Evolutionary conservation across 169 alveolate species (phyloP).

Genomic region (Cryptosporidium tyzzeri): DNA sequence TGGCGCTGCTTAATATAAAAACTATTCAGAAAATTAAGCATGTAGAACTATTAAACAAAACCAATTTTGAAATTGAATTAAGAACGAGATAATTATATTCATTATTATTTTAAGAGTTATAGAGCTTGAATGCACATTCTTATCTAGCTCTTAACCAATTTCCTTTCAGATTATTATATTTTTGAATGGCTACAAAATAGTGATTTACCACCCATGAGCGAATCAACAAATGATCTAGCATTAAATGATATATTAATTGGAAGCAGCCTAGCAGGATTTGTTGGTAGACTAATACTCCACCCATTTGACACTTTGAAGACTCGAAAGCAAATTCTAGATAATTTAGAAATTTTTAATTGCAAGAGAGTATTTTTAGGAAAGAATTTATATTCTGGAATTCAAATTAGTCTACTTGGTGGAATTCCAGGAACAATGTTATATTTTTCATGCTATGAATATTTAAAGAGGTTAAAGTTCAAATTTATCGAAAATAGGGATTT

Average conservation of each 20-base stretch:
- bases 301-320: conserved; percentile 3
- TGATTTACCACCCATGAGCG: neutral
- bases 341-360: neutral
- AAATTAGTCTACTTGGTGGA: conserved; percentile 2
- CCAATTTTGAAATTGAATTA: no score
- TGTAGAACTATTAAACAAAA: neutral
- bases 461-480: neutral
- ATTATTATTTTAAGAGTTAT: neutral
- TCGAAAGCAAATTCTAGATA: neutral
- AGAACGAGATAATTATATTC: no score
- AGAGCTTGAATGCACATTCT: neutral
- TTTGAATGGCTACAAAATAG: no score
- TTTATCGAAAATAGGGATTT: neutral
- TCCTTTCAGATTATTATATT: no score
- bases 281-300: neutral
- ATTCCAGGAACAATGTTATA: neutral
- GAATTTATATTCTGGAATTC: neutral
- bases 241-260: neutral
- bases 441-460: conserved; percentile 11
- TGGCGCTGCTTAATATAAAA: neutral
- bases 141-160: no score
- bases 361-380: neutral
- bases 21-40: neutral
- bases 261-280: conserved; percentile 2
- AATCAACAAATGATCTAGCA: neutral